Evolutionary conservation across 2,329 filamentous ascomycete genomes (phyloP), one percentile per base, ranked within the genome.

Genomic region (Cercospora zeina): DNA sequence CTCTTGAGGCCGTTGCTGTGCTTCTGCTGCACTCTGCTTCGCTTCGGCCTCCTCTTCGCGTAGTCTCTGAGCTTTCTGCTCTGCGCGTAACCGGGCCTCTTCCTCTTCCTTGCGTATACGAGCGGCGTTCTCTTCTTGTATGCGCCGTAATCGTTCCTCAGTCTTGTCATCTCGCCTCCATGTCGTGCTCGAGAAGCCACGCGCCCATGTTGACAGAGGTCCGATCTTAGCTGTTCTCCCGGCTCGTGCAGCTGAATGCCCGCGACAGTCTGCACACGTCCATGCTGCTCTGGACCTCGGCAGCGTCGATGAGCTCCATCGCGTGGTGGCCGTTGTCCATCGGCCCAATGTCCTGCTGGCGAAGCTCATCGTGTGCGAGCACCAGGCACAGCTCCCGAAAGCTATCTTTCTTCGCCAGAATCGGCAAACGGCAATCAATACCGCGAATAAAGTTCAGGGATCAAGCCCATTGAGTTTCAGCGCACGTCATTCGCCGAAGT

Each of bases 231-330:
- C 55, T 36, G 27, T 45, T 21, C 58, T 51, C 47, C 8, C 14
- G 27, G 13, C 8, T 21, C 47, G 21, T 4, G 6, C 24, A 6
- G 27, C 58, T 13, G 45, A 24, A 49, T 62, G 56, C 30, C 55
- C 49, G 19, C 65, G 67, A 50, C 68, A 70, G 11, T 66, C 57
- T n/a, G 62, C 49, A 39, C 68, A 70, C 3, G 62, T 66, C 68
- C 68, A 70, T 59, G 24, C 34, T 39, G 24, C 24, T 54, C 24
- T 33, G 33, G 56, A 16, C 37, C 14, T 54, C 37, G 49, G 21
- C 53, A 13, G 37, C 49, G 56, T 34, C 9, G 55, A 24, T 8
- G 47, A 42, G 57, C 37, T 42, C 57, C 58, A 60, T 60, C 58
- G 54, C 30, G 58, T 21, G 24, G 51, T 47, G 11, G 36, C 36